A percentile compares a stretch with the other conserved stretches of the same genome.
Conservation (phyloP, 2,329 filamentous ascomycete genomes). For the Neopestalotiopsis sp. region DNA sequence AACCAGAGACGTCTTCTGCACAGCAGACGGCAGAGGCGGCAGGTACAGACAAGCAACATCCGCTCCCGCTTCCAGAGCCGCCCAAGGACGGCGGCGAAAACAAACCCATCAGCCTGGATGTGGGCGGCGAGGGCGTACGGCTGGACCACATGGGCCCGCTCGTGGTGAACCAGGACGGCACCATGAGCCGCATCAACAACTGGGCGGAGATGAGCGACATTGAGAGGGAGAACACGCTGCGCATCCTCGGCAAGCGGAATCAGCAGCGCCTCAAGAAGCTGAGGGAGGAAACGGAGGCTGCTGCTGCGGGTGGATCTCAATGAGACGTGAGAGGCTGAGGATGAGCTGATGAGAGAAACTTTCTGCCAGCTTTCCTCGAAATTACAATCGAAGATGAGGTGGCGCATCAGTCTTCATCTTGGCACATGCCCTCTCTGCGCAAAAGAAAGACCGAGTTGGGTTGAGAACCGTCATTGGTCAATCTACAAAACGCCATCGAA, state of each 20-base stretch:
- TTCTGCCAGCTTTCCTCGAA: too few relatives aligned
- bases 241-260: constrained; percentile 72
- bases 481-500: too few relatives aligned
- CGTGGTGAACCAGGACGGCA: constrained; percentile 76
- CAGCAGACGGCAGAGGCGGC: constrained; percentile 10
- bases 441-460: too few relatives aligned
- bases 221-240: constrained; percentile 70
- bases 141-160: constrained; percentile 75
- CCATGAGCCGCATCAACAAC: constrained; percentile 72
- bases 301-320: too few relatives aligned
- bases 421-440: too few relatives aligned
- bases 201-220: constrained; percentile 74
- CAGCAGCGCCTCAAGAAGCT: constrained; percentile 63
- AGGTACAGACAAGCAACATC: background rate
- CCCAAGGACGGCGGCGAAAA: constrained; percentile 10
- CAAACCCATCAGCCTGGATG: constrained; percentile 29
- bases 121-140: constrained; percentile 51
- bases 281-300: constrained; percentile 30
- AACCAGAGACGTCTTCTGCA: background rate
- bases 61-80: constrained; percentile 29
- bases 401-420: too few relatives aligned
- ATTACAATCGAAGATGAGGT: too few relatives aligned
- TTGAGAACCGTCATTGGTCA: too few relatives aligned
- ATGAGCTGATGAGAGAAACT: too few relatives aligned
- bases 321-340: too few relatives aligned